phyloP scores from a whole-genome alignment of 2,329 filamentous ascomycete species.

The Lachnellula occidentalis region DNA sequence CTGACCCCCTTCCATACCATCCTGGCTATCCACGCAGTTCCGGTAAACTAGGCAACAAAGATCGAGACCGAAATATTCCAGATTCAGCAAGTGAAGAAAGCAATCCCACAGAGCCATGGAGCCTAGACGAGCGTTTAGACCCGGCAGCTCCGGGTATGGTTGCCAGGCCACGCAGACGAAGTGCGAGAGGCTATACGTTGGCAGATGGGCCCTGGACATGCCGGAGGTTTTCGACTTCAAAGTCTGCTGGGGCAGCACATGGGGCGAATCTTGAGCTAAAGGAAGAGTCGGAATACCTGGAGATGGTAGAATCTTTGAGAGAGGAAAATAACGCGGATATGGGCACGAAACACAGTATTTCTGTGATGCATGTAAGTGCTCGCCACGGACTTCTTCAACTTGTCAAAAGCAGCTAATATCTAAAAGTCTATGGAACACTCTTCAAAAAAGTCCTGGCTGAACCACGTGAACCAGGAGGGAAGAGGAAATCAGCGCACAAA shows the following conservation, averaged over 20 bases:
- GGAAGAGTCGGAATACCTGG: neutral
- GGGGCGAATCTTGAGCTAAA: neutral
- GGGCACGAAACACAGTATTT: neutral
- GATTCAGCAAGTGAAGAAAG: neutral
- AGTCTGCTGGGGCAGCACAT: neutral
- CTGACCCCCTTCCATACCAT: neutral
- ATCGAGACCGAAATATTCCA: neutral
- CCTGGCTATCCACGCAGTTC: neutral
- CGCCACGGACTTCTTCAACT: neutral
- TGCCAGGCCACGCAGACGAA: neutral
- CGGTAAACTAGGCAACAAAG: neutral
- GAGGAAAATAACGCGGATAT: neutral
- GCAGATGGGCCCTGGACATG: slow-evolving; percentile 10
- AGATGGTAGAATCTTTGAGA: neutral
- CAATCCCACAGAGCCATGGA: too few relatives aligned
- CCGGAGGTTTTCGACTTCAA: neutral
- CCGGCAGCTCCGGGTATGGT: too few relatives aligned
- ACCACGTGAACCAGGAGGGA: neutral
- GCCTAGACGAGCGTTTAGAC: neutral
- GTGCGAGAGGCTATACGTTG: slow-evolving; percentile 4
- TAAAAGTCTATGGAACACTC: neutral
- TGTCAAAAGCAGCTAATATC: neutral
- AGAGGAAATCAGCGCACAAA: neutral
- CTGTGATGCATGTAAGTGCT: slow-evolving; percentile 4
- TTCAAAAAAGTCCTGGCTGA: neutral